Evolutionary conservation across 352 stramenopile species (phyloP), one percentile per base, ranked within the genome.

Genomic region (Phytophthora sp.): DNA sequence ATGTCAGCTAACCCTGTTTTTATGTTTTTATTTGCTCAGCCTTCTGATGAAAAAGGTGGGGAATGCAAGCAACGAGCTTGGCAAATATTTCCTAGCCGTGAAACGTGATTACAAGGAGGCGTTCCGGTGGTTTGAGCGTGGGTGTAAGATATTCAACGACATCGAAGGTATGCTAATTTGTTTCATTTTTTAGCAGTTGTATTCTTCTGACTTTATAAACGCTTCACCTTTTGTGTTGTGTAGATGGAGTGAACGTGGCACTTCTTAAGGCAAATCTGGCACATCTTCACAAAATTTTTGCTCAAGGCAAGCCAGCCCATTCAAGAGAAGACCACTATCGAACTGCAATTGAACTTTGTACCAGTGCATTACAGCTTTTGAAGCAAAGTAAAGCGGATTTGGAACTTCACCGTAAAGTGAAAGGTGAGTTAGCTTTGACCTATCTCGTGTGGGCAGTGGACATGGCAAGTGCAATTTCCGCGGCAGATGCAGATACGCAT

Each of bases 21-120:
- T 41, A n/a, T 28, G 39, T 12, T 54, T 9, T 45, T 32, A 9
- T 66, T 52, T 66, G 39, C 55, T 28, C 72, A 94, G 86, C 26
- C 54, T 87, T 32, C 53, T 95, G 49, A 92, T 95, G 83, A 95
- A 94, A 58, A 95, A 95, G 41, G 64, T 95, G 0, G 87, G 87
- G n/a, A 95, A 95, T 27, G 77, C 84, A 1, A 91, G 83, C 32
- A 95, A 95, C 52, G 87, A 95, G 55, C 58, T 91, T 1, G 87
- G 84, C 17, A 95, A 95, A 43, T 84, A 85, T 55, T 92, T 75
- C 20, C 57, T 92, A 9, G 74, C 65, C 1, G 32, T 21, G 0
- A 79, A 77, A 1, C 73, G 52, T 15, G 48, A 88, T 39, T 81
- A 88, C 34, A 58, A 77, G 17, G 61, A 78, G 53, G 84, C 87